phyloP scores from a whole-genome alignment of 345 rosid genomes.

The Corchorus capsularis region DNA sequence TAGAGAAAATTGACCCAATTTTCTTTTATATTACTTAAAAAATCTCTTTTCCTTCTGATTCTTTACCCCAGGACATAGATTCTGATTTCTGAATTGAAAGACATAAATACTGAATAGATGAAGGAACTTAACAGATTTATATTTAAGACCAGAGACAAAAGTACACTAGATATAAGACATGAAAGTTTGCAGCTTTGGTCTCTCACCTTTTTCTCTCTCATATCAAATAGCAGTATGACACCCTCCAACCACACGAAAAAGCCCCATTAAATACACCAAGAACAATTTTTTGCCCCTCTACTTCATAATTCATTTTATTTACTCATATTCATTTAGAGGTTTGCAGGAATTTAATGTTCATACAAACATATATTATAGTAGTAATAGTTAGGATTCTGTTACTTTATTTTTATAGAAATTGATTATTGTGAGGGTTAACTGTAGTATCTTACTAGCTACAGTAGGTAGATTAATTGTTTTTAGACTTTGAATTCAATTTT shows the following conservation, averaged over 20 bases:
- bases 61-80: conserved; percentile 40
- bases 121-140: conserved; percentile 27
- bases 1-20: conserved; percentile 17
- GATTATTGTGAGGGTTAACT: background rate
- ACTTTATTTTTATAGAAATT: background rate
- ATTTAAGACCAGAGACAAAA: conserved; percentile 30
- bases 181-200: conserved; percentile 48
- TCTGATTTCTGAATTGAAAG: conserved; percentile 30
- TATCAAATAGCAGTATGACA: conserved; percentile 19
- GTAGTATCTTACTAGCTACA: too few species aligned
- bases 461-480: too few species aligned
- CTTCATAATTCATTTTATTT: conserved; percentile 4
- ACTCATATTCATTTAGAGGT: background rate
- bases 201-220: conserved; percentile 16
- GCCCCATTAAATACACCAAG: conserved; percentile 25
- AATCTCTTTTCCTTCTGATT: conserved; percentile 28
- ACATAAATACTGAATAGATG: conserved; percentile 32
- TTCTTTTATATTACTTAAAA: background rate
- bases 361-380: background rate
- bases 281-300: conserved; percentile 5
- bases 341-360: background rate
- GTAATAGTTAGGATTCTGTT: too few species aligned
- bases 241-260: conserved; percentile 32
- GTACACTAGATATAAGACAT: conserved; percentile 46
- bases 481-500: too few species aligned